Evolutionary conservation across 1,139 yeast genomes (phyloP), one percentile per base, ranked within the genome.

Genomic region (Yamadazyma mexicana): DNA sequence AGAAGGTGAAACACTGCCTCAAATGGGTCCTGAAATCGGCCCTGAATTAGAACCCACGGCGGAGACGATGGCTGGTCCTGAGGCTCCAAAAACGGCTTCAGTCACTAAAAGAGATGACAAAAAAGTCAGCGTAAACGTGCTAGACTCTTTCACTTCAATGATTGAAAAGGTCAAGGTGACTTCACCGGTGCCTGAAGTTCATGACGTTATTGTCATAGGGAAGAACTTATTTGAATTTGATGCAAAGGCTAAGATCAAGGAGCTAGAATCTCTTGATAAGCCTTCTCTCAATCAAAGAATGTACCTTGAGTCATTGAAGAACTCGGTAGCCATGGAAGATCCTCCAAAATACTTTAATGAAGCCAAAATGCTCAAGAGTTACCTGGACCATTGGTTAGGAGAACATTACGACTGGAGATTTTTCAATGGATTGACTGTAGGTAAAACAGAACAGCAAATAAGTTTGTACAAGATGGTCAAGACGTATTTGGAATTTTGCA

Each of bases 331-430:
- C 3, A 37, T 37, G 15, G 36, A 40, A 9, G 55, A 48, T 17
- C 63, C 73, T 26, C 61, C 61, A 3, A 68, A 68, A 43, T 61
- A 54, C 42, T 66, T 67, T 41, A 39, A 44, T 15, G 74, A 68
- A 43, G 62, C 67, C 3, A 58, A 55, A 35, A 44, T 66, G 17
- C 44, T 63, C 30, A 39, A 46, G 15, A 44, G 45, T 31, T 43
- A 50, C 34, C 43, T 40, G 14, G 49, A 58, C 23, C 42, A 47
- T 25, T 51, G 59, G 55, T 39, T 56, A 33, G 81, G 81, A 1
- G 72, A 64, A 33, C 75, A 70, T 49, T 66, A 68, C 49, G 75
- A 70, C 49, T 69, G 75, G 74, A 50, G 74, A 33, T 69, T 69
- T 41, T 68, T 66, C 50, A 50, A 73, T 48, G 84, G 85, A 29